These are phyloP conservation scores for Tolypocladium ovalisporum DNA, from an alignment of 2,329 filamentous ascomycete genomes.

Conservation along the genomic window DNA sequence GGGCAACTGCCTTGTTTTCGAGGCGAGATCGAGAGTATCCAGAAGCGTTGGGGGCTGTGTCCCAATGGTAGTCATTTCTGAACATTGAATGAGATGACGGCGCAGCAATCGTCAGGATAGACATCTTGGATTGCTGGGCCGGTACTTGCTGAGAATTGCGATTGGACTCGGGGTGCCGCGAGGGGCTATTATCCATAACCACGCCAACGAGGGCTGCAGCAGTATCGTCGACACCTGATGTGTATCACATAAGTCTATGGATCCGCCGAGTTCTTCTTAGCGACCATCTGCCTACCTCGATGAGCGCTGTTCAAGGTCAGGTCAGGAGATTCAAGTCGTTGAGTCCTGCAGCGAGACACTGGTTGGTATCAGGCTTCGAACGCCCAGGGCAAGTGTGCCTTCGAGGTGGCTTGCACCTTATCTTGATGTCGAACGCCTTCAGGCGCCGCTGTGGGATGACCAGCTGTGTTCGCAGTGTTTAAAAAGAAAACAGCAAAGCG, in stretches of 20 bases:
- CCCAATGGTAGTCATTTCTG: constrained; percentile 28
- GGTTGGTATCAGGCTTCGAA: background rate
- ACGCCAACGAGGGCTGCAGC: constrained; percentile 4
- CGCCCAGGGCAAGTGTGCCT: background rate
- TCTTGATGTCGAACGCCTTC: background rate
- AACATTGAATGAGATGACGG: constrained; percentile 29
- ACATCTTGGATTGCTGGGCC: constrained; percentile 29
- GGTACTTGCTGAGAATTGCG: constrained; percentile 13
- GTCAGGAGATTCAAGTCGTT: background rate
- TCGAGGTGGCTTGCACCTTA: background rate
- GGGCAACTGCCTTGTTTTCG: constrained; percentile 29
- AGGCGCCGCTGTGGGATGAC: background rate
- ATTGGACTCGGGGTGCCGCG: constrained; percentile 17
- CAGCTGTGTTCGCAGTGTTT: background rate
- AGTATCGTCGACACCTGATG: constrained; percentile 6
- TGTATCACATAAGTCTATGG: background rate
- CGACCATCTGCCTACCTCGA: background rate
- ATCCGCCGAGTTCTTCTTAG: background rate
- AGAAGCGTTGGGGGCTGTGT: constrained; percentile 18
- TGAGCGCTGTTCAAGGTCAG: background rate
- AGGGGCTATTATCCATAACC: constrained; percentile 31
- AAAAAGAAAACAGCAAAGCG: background rate
- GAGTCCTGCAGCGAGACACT: background rate
- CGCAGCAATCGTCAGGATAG: constrained; percentile 36
- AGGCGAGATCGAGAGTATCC: constrained; percentile 23